Evolutionary conservation across 1,284 basidiomycete genomes (phyloP).

Genomic region (Porogramme epimiltina): DNA sequence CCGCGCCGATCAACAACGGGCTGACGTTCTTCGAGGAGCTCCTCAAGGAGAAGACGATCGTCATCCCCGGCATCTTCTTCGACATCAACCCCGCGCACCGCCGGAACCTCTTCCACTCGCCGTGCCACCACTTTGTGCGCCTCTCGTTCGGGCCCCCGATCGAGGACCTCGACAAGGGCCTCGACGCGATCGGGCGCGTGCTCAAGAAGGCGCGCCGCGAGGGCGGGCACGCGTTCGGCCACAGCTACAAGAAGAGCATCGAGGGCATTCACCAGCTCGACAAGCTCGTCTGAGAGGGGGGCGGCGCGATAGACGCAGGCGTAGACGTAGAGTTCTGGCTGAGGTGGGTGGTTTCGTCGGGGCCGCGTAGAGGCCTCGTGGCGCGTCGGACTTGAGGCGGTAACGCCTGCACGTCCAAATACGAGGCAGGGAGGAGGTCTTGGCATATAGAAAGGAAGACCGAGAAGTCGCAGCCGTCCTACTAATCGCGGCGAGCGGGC

Average conservation of each 20-base stretch:
- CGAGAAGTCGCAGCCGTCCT: not conserved
- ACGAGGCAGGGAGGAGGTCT: too few relatives aligned
- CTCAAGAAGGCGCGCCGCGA: conserved; percentile 69
- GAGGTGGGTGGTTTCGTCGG: not conserved
- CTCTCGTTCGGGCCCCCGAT: conserved; percentile 88
- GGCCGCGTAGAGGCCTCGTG: not conserved
- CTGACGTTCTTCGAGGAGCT: conserved; percentile 95
- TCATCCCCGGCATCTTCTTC: conserved; percentile 91
- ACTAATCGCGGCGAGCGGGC: not conserved
- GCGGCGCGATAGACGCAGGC: too few relatives aligned
- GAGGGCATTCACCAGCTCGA: conserved; percentile 34
- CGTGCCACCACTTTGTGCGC: conserved; percentile 88
- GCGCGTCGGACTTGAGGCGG: not conserved
- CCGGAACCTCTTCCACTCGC: conserved; percentile 86
- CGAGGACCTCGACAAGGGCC: conserved; percentile 79
- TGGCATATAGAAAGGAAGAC: conserved; percentile 4
- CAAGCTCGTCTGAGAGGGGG: conserved; percentile 16
- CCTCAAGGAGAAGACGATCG: conserved; percentile 88
- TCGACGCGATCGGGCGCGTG: conserved; percentile 86
- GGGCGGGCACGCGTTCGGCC: conserved; percentile 63
- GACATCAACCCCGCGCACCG: conserved; percentile 87
- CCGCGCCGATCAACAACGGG: conserved; percentile 84
- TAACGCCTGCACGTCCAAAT: conserved; percentile 3
- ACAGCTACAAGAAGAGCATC: conserved; percentile 65
- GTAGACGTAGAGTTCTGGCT: too few relatives aligned